Base-by-base conservation (phyloP, 1,284 basidiomycete species). In the Marasmius oreades region DNA sequence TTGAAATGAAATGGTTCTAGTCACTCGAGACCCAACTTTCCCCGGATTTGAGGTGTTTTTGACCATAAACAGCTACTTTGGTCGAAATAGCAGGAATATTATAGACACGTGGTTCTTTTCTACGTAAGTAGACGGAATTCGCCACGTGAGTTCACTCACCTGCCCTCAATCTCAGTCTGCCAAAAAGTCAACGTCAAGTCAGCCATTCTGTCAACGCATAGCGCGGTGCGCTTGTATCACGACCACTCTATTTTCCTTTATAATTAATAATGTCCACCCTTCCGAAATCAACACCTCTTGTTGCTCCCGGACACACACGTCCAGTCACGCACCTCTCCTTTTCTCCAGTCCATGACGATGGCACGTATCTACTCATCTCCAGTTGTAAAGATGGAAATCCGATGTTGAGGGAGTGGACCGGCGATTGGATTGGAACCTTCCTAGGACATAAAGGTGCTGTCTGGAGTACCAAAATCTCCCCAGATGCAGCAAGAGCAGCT, bases 351-450 rank as follows among this genome's bases (percentile, higher is more conserved):
- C 87, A 88, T 64, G 83, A 93, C 37, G 93, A 96, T 71, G 83
- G 85, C 59, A 85, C 86, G 28, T 98, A 89, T 73, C 77, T 95
- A 61, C 81, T 98, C 62, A 90, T 96, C 66, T 96, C 93, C 53
- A 92, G 91, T 64, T 97, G 95, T 78, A 97, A 98, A 75, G 95
- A 97, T 78, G 94, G 94, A 33, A 95, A 94, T 65, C 94, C 95
- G 34, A 96, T 96, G 93, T 77, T 97, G 62, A 85, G 94, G 63
- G 93, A 95, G 68, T 95, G 93, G 94, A 93, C 93, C 52, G 96
- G 96, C 26, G 96, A 99, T 72, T 99, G 96, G 96, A 91, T 98
- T 66, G 96, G 96, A 22, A 98, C 96, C 5, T 99, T 99, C 72
- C 79, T 98, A 16, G 95, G 95, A 2, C 96, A 99, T 77, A 99